Evolutionary conservation across 768 basidiomycete species (phyloP), one percentile per base, ranked within the genome.

Genomic region (Coprinopsis cinerea): DNA sequence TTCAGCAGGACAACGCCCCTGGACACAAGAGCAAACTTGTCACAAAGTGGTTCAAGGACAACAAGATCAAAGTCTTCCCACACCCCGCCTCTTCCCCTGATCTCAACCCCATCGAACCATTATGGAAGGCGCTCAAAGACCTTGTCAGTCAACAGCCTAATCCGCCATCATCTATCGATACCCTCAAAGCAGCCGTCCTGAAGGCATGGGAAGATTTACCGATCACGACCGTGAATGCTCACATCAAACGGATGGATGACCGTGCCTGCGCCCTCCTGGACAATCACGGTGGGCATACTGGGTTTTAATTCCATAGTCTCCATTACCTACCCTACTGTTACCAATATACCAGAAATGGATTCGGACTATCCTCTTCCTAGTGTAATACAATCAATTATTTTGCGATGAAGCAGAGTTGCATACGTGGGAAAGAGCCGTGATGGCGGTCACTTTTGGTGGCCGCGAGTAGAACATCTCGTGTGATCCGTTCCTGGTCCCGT

Each of bases 1-100:
- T 49, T 42, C 48, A 49, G 40, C 48, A 49, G 25, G 48, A 49
- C 23, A 23, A 23, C 20, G 26, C 48, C n/a, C 26, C 39, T 13
- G 20, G 39, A 13, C 48, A 49, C 28, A 17, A 20, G 10, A 25
- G n/a, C 2, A 49, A 42, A 20, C 9, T 23, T 17, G 34, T n/a
- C 4, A 27, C n/a, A 39, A 20, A 41, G 9, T 49, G 39, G 48
- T 49, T 49, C 18, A 18, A 23, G 22, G 17, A 15, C 3, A 24
- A 41, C 25, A 7, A 24, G 14, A 49, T 49, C 37, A 42, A 32
- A 27, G 15, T 46, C 13, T 27, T 30, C 25, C 25, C 23, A 6
- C 27, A 46, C 18, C 44, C 44, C 7, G 42, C 44, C 27, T 46
- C 23, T 9, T 46, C 44, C 4, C 44, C 44, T n/a, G 28, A 46